These are phyloP conservation scores for Litsea cubeba DNA, from an alignment of 164 flowering plant species.

Conservation along the genomic window DNA sequence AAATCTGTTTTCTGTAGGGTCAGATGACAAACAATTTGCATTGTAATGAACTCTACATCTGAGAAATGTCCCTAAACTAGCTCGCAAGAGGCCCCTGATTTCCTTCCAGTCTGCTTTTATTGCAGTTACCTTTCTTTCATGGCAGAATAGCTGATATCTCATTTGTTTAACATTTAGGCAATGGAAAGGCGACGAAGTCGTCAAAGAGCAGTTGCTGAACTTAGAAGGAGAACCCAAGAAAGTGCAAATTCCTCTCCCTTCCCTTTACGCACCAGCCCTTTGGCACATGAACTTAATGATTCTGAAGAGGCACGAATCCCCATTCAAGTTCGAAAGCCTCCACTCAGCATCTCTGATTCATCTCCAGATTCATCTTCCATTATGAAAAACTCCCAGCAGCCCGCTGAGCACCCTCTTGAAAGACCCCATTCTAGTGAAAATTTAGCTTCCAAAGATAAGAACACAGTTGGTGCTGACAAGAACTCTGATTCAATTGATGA, in stretches of 20 bases:
- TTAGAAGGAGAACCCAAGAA: slow-evolving; percentile 7
- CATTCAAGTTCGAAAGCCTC: slow-evolving; percentile 1
- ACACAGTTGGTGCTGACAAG: slow-evolving; percentile 30
- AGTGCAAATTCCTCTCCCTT: slow-evolving; percentile 1
- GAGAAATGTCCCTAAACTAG: too few species aligned
- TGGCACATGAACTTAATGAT: slow-evolving; percentile 15
- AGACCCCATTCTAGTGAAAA: slow-evolving; percentile 32
- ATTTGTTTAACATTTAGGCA: slow-evolving; percentile 35
- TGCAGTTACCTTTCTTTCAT: neutral
- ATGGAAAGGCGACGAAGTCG: slow-evolving; percentile 70
- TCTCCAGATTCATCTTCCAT: slow-evolving; percentile 24
- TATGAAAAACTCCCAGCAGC: slow-evolving; percentile 15
- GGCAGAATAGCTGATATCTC: neutral
- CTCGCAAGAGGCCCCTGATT: too few species aligned
- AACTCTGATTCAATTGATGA: slow-evolving; percentile 54
- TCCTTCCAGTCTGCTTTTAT: too few species aligned
- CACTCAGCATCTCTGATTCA: slow-evolving; percentile 7
- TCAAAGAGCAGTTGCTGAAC: slow-evolving; percentile 27
- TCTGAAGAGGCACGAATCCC: slow-evolving; percentile 16
- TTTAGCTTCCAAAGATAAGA: neutral
- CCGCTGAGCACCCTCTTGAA: slow-evolving; percentile 24
- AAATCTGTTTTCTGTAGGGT: too few species aligned
- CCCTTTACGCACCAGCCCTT: slow-evolving; percentile 25
- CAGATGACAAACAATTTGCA: too few species aligned
- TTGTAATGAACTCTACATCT: too few species aligned